Evolutionary conservation across 148 eudicot species (phyloP).

Genomic region (Bassia scoparia): DNA sequence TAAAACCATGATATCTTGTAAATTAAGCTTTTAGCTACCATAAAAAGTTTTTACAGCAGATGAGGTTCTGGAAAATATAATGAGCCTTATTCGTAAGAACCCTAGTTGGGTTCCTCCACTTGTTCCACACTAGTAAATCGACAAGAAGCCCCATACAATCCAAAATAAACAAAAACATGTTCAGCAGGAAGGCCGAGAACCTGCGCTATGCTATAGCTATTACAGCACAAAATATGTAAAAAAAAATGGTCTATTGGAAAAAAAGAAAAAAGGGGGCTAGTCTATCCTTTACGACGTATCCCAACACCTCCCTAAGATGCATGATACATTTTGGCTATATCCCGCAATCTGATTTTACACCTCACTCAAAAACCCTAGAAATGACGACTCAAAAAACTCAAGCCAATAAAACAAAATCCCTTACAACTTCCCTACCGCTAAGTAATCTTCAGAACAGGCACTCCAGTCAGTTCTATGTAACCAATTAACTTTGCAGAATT

Average conservation of each 20-base stretch:
- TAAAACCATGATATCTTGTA: slow-evolving; percentile 10
- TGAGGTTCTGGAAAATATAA: slow-evolving; percentile 12
- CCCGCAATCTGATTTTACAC: slow-evolving; percentile 33
- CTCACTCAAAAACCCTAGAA: slow-evolving; percentile 30
- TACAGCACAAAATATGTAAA: slow-evolving; percentile 22
- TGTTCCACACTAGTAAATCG: slow-evolving; percentile 36
- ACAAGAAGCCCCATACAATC: slow-evolving; percentile 31
- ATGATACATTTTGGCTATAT: slow-evolving; percentile 21
- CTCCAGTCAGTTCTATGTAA: slow-evolving; percentile 35
- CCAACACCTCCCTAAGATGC: slow-evolving; percentile 22
- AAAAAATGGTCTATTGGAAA: slow-evolving; percentile 3
- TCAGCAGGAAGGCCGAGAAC: slow-evolving; percentile 8
- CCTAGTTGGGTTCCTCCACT: slow-evolving; percentile 32
- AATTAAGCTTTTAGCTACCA: slow-evolving; percentile 1
- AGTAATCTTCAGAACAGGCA: slow-evolving; percentile 25
- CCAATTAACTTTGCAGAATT: slow-evolving; percentile 24
- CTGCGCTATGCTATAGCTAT: slow-evolving; percentile 30
- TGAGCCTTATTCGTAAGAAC: slow-evolving; percentile 28
- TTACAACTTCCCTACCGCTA: slow-evolving; percentile 32
- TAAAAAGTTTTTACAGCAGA: slow-evolving; percentile 18
- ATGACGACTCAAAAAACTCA: slow-evolving; percentile 17
- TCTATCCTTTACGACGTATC: slow-evolving; percentile 28
- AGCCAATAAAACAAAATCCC: slow-evolving; percentile 32
- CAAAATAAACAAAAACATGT: slow-evolving; percentile 1
- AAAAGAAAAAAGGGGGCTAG: slow-evolving; percentile 16